Evolutionary conservation across 768 basidiomycete species (phyloP).

Genomic region (Tricholoma terreum): DNA sequence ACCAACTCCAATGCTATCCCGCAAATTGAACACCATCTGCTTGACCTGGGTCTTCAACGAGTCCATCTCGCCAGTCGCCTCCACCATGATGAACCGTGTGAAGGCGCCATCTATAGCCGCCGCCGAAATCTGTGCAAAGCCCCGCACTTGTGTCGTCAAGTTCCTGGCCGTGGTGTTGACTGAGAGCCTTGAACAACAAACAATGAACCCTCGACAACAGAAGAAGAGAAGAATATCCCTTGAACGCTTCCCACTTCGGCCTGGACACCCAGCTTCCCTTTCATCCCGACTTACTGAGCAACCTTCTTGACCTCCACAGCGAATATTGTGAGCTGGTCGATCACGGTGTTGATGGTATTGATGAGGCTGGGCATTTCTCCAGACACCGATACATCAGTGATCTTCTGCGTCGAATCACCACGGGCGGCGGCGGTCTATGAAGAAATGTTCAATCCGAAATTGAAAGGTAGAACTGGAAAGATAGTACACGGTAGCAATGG

Average conservation of each 20-base stretch:
- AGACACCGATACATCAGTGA: slow-evolving; percentile 88
- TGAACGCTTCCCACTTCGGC: slow-evolving; percentile 96
- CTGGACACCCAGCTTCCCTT: slow-evolving; percentile 72
- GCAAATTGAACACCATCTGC: slow-evolving; percentile 97
- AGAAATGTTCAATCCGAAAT: neutral
- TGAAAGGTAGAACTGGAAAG: no score
- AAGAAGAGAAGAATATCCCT: slow-evolving; percentile 63
- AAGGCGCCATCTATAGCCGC: slow-evolving; percentile 99
- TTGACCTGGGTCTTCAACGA: slow-evolving; percentile 98
- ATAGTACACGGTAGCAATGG: neutral
- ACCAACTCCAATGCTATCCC: slow-evolving; percentile 93
- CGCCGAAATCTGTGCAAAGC: slow-evolving; percentile 97
- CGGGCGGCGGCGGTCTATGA: slow-evolving; percentile 79
- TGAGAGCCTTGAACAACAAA: no score
- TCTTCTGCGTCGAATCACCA: slow-evolving; percentile 92
- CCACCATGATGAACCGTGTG: slow-evolving; percentile 98
- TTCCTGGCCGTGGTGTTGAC: slow-evolving; percentile 98
- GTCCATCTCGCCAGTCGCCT: slow-evolving; percentile 98
- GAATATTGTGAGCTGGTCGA: slow-evolving; percentile 56
- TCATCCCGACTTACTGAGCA: slow-evolving; percentile 64
- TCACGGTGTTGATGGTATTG: slow-evolving; percentile 93
- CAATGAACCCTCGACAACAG: no score
- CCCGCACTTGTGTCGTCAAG: slow-evolving; percentile 94
- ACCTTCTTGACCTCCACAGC: slow-evolving; percentile 83
- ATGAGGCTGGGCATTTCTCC: slow-evolving; percentile 95